Evolutionary conservation across 2,329 filamentous ascomycete species (phyloP).

Genomic region (Fusarium sp.): DNA sequence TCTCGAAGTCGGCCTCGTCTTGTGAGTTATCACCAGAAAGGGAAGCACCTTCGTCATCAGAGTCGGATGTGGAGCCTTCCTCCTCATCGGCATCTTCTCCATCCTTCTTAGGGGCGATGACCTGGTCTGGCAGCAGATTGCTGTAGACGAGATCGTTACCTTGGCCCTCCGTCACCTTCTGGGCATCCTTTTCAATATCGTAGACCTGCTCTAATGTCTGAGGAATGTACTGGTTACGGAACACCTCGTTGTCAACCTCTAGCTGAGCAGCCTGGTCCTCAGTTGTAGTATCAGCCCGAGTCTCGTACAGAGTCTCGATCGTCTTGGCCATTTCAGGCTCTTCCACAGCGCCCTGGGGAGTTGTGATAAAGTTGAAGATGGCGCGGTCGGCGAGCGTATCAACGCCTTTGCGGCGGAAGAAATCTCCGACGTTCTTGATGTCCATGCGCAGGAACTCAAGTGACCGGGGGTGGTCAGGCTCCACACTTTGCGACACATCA

Average conservation of each 20-base stretch:
- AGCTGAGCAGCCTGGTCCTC: constrained; percentile 70
- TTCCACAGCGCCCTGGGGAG: constrained; percentile 71
- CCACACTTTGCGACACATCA: constrained; percentile 97
- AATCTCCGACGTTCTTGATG: constrained; percentile 96
- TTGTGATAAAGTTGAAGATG: constrained; percentile 88
- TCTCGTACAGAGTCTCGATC: constrained; percentile 77
- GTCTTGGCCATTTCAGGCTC: constrained; percentile 72
- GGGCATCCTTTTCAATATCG: constrained; percentile 91
- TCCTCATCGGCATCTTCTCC: constrained; percentile 57
- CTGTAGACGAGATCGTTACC: constrained; percentile 87
- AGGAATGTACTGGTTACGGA: constrained; percentile 95
- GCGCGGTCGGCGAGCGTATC: constrained; percentile 83
- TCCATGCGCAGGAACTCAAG: constrained; percentile 98
- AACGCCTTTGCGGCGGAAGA: constrained; percentile 89
- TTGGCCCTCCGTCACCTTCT: constrained; percentile 80
- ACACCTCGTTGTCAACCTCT: constrained; percentile 91
- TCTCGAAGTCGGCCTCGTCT: constrained; percentile 71
- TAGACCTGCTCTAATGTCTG: constrained; percentile 97
- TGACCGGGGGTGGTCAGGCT: constrained; percentile 93
- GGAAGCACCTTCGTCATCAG: constrained; percentile 65
- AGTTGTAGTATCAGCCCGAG: constrained; percentile 64
- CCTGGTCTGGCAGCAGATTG: constrained; percentile 82
- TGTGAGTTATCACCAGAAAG: constrained; percentile 61
- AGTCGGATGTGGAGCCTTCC: constrained; percentile 57
- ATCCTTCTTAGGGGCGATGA: constrained; percentile 59